Percentiles rank a stretch among this genome's conserved stretches.
Conservation (phyloP, 176 grass and related monocot species). For the Bothriochloa decipiens region DNA sequence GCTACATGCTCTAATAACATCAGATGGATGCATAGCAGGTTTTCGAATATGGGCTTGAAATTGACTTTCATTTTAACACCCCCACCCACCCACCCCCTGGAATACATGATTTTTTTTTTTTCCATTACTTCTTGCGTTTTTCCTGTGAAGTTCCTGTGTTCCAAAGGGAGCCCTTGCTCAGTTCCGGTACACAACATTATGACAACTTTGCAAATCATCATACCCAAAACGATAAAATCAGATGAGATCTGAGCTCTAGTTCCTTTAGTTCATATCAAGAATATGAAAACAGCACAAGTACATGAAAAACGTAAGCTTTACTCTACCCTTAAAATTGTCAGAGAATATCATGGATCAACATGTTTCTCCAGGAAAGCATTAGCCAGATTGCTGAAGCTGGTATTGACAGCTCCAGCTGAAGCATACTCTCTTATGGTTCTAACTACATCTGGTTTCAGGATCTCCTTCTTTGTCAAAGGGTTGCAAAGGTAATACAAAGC, state of each 20-base stretch:
- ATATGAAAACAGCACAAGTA: not conserved
- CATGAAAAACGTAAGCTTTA: not conserved
- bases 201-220: not conserved
- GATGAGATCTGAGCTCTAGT: not conserved
- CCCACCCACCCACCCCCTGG: too few relatives aligned
- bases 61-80: too few relatives aligned
- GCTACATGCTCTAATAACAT: not conserved
- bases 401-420: conserved; percentile 48
- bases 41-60: too few relatives aligned
- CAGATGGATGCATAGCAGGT: not conserved
- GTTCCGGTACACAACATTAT: too few relatives aligned
- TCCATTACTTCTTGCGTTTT: too few relatives aligned
- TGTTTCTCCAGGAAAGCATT: conserved; percentile 78
- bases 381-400: conserved; percentile 74
- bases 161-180: not conserved
- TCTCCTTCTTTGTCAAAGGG: conserved; percentile 66
- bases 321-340: not conserved
- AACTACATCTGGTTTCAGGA: conserved; percentile 74
- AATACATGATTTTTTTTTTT: too few relatives aligned
- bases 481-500: conserved; percentile 77
- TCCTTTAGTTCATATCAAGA: not conserved
- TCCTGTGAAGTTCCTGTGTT: too few relatives aligned
- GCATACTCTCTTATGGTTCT: conserved; percentile 59
- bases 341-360: conserved; percentile 42
- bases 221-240: not conserved